Evolutionary conservation across 2,329 filamentous ascomycete species (phyloP), one percentile per base, ranked within the genome.

Genomic region (Alternaria hordeiaustralica): DNA sequence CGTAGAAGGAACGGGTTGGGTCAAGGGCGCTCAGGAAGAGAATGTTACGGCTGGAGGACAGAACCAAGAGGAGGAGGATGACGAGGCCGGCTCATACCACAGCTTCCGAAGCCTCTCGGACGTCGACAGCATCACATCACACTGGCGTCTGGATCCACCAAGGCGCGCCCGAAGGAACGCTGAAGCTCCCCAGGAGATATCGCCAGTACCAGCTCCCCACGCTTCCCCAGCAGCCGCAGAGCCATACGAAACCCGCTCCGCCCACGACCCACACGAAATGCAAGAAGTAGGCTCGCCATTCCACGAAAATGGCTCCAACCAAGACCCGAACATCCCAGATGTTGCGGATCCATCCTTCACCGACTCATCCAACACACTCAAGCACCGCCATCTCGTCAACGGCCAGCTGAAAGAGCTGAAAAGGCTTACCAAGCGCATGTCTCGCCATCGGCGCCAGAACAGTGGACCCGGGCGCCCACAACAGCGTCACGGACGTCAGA

Each of bases 371-470:
- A 51, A 41, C 12, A 53, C 51, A 4, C 5, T 41, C 9, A 20
- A 44, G 21, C 60, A 65, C 43, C 60, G 60, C 1, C 30, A 44
- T 5, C 60, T 65, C 10, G 60, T 62, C 26, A 20, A 46, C 25
- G 28, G 46, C 2, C 63, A 62, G n/a, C 50, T 64, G 4, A 30
- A 46, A 7, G n/a, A 20, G 12, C 50, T 64, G 2, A 30, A 46
- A 10, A 18, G n/a, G 12, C 59, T 59, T 4, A 45, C 23, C 15
- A 18, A 53, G 20, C 20, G 20, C 4, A 36, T 36, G 13, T 12
- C 13, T 28, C 23, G 8, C 6, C 20, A 41, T 21, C 20, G 12
- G 0, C 49, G 30, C 20, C 49, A 41, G 9, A 41, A 23, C 13
- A 25, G 30, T 11, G n/a, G 8, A 15, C n/a, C 36, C n/a, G 36